Conservation (phyloP, 2,329 filamentous ascomycete species). For the Dactylellina haptotyla region DNA sequence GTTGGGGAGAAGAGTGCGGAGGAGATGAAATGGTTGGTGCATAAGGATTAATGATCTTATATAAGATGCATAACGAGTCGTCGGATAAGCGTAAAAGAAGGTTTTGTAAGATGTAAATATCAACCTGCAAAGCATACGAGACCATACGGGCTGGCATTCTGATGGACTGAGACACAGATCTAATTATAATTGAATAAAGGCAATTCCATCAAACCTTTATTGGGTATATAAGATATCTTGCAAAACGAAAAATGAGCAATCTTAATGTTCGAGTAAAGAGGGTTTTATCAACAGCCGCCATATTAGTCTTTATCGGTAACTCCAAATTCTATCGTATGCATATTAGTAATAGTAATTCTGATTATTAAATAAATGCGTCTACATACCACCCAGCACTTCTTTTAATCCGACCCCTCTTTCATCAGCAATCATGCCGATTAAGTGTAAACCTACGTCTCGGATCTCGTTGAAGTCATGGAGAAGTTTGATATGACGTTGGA, state of each 20-base stretch:
- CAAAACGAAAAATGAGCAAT: background rate
- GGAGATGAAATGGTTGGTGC: constrained; percentile 62
- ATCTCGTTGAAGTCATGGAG: constrained; percentile 78
- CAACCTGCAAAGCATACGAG: too few species aligned
- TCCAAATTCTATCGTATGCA: constrained; percentile 27
- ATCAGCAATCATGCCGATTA: constrained; percentile 75
- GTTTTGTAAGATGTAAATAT: too few species aligned
- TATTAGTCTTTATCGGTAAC: constrained; percentile 48
- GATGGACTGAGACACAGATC: too few species aligned
- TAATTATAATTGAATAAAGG: too few species aligned
- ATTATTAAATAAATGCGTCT: background rate
- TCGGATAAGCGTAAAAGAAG: too few species aligned
- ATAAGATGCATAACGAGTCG: too few species aligned
- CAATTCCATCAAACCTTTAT: too few species aligned
- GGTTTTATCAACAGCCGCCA: background rate
- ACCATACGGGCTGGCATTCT: too few species aligned
- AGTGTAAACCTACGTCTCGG: constrained; percentile 73
- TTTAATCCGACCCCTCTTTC: constrained; percentile 68
- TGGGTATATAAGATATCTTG: background rate
- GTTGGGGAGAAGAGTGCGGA: constrained; percentile 66
- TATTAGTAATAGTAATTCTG: background rate
- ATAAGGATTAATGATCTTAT: constrained; percentile 7
- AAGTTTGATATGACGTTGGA: constrained; percentile 72
- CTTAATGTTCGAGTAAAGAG: background rate
- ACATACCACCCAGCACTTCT: constrained; percentile 60